Conservation (phyloP, 805 yeast species). For the Barnettozyma siamensis region DNA sequence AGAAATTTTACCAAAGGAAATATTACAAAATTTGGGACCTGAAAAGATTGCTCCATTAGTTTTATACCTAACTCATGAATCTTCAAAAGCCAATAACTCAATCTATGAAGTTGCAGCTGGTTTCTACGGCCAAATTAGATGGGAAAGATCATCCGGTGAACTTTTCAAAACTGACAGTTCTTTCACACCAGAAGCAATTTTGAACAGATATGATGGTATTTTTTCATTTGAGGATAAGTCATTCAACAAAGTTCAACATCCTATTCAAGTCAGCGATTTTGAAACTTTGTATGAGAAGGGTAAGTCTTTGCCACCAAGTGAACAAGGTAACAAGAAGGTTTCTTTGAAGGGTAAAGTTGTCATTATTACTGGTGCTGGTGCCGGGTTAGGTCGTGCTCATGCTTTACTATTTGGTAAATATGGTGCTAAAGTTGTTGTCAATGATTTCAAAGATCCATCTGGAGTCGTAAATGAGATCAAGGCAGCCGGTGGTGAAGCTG, state of each 20-base stretch:
- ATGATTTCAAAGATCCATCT: slow-evolving; percentile 76
- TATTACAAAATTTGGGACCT: slow-evolving; percentile 75
- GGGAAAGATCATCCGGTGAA: slow-evolving; percentile 91
- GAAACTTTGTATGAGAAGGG: slow-evolving; percentile 49
- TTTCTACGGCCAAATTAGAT: slow-evolving; percentile 81
- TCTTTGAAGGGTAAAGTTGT: slow-evolving; percentile 81
- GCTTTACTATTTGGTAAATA: slow-evolving; percentile 79
- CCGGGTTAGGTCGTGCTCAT: slow-evolving; percentile 89
- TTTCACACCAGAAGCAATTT: slow-evolving; percentile 82
- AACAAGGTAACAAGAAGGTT: slow-evolving; percentile 51
- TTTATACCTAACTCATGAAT: slow-evolving; percentile 67
- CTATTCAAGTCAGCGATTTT: slow-evolving; percentile 69
- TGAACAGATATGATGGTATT: slow-evolving; percentile 59
- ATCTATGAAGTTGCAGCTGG: slow-evolving; percentile 95
- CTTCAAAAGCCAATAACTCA: slow-evolving; percentile 58
- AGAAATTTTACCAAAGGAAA: slow-evolving; percentile 76
- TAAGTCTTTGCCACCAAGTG: slow-evolving; percentile 45
- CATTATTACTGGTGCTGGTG: slow-evolving; percentile 91
- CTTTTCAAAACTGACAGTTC: slow-evolving; percentile 70
- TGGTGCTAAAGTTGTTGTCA: slow-evolving; percentile 93
- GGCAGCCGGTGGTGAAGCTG: slow-evolving; percentile 71
- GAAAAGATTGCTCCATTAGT: slow-evolving; percentile 92
- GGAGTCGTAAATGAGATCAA: slow-evolving; percentile 70
- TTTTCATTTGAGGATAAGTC: slow-evolving; percentile 54
- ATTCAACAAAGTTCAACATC: slow-evolving; percentile 56